A percentile compares a stretch with the other conserved stretches of the same genome.
phyloP scores from a whole-genome alignment of 108 stramenopile genomes.

The Fragilariopsis cylindrus region DNA sequence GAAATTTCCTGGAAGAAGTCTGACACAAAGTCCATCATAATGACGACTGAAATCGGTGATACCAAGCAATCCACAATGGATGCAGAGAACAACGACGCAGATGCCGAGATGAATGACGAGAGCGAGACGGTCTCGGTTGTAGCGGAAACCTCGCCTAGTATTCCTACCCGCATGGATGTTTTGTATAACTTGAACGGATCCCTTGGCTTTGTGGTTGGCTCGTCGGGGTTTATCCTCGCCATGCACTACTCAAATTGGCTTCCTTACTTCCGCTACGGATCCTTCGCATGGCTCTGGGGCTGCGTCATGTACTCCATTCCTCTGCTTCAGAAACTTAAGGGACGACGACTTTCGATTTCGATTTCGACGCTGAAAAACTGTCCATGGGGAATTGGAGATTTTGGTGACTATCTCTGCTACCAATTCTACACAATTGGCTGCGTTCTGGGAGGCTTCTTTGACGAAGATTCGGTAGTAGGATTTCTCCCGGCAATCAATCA shows the following conservation, averaged over 20 bases:
- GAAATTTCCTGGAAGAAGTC: too few relatives aligned
- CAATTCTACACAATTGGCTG: not conserved
- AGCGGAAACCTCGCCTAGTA: not conserved
- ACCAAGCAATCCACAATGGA: not conserved
- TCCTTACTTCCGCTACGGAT: conserved; percentile 3
- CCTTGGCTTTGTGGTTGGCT: not conserved
- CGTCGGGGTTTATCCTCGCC: not conserved
- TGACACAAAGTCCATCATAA: not conserved
- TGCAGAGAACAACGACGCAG: not conserved
- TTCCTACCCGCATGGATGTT: not conserved
- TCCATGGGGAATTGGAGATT: conserved; percentile 1
- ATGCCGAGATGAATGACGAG: not conserved
- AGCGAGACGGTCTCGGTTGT: not conserved
- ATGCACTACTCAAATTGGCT: not conserved
- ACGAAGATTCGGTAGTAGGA: not conserved
- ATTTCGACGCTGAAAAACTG: not conserved
- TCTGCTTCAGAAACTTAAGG: not conserved
- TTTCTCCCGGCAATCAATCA: not conserved
- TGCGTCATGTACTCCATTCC: conserved; percentile 1
- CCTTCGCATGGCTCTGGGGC: not conserved
- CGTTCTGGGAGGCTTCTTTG: not conserved
- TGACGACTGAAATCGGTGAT: not conserved
- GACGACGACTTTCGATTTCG: not conserved
- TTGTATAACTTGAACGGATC: not conserved
- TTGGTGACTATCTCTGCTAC: not conserved